A percentile compares a stretch with the other conserved stretches of the same genome.
Conservation (phyloP, 495 filamentous ascomycete species). For the Aspergillus saccharolyticus region DNA sequence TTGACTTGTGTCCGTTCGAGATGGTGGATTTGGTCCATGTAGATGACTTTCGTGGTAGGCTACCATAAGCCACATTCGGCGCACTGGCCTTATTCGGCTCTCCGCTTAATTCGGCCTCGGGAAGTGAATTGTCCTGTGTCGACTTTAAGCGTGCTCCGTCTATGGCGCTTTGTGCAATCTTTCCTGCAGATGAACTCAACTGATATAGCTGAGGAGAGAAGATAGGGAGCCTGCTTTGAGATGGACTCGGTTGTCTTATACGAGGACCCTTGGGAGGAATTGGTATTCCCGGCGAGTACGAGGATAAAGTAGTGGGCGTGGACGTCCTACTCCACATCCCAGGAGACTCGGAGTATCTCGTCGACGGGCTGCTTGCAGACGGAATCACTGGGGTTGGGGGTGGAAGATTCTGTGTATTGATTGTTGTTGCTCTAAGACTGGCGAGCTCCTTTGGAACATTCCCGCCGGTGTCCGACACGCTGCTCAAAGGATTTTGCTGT, state of each 20-base stretch:
- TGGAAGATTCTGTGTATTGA: conserved; percentile 55
- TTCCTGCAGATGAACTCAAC: conserved; percentile 58
- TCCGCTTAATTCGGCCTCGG: conserved; percentile 8
- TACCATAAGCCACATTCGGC: conserved; percentile 51
- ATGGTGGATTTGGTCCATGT: conserved; percentile 40
- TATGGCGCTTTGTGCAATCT: conserved; percentile 51
- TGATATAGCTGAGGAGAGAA: conserved; percentile 38
- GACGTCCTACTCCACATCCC: conserved; percentile 84
- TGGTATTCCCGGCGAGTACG: conserved; percentile 82
- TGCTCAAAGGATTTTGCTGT: conserved; percentile 14
- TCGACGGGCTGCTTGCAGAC: conserved; percentile 83
- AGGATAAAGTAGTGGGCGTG: conserved; percentile 92
- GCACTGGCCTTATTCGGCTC: conserved; percentile 13
- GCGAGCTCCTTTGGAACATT: conserved; percentile 39
- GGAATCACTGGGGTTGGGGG: conserved; percentile 62
- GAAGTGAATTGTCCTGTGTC: conserved; percentile 11
- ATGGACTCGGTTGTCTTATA: conserved; percentile 59
- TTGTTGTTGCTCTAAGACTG: conserved; percentile 40
- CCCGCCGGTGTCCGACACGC: conserved; percentile 14
- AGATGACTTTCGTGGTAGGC: conserved; percentile 60
- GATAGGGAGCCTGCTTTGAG: conserved; percentile 62
- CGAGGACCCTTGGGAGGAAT: conserved; percentile 55
- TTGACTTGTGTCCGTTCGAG: conserved; percentile 16
- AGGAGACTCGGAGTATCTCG: conserved; percentile 86
- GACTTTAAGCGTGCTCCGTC: conserved; percentile 21